Evolutionary conservation across 176 grass and related monocot species (phyloP), one percentile per base, ranked within the genome.

Genomic region (Oryza glaberrima): DNA sequence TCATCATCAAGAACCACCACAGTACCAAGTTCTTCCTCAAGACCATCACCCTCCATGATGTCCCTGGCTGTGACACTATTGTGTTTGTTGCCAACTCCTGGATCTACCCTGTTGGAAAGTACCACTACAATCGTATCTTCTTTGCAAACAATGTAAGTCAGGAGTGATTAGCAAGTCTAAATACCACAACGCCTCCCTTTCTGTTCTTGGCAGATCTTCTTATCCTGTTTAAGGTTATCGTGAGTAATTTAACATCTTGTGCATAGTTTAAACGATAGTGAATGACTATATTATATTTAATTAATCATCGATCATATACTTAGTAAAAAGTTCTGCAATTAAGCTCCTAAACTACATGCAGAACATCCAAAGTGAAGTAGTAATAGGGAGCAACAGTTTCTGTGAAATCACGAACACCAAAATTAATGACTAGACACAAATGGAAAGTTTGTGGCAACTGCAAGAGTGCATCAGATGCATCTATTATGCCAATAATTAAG

Each of bases 1-100:
- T 97, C 71, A 44, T 97, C 65, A 87, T 97, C 38, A 90, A 87
- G 11, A 94, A 97, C 90, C 0, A 88, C 67, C 94, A 97, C 77
- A 7, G 5, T 60, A 1, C 83, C 14, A 72, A 97, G 88, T 94
- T 94, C 83, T 90, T 82, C 60, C 90, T 97, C 83, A 97, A 97
- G 87, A 94, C 88, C 11, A 67, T 97, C 78, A 92, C 85, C 9
- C 49, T 97, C 44, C 69, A 97, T 16, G 67, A 91, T 6, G 79
- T 97, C 7, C 87, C 73, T 0, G 87, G 94, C 12, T 87, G 87
- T 78, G 85, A 89, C 28, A 45, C 36, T 2, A 63, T 97, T 11
- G 47, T 87, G 44, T 97, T 97, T 76, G 80, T 90, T 61, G 91
- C 92, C 77, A 94, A 94, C 85, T 94, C 94, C 0, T 97, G 90